Conservation (phyloP, 2,329 filamentous ascomycete species). For the Aureobasidium uvarum region DNA sequence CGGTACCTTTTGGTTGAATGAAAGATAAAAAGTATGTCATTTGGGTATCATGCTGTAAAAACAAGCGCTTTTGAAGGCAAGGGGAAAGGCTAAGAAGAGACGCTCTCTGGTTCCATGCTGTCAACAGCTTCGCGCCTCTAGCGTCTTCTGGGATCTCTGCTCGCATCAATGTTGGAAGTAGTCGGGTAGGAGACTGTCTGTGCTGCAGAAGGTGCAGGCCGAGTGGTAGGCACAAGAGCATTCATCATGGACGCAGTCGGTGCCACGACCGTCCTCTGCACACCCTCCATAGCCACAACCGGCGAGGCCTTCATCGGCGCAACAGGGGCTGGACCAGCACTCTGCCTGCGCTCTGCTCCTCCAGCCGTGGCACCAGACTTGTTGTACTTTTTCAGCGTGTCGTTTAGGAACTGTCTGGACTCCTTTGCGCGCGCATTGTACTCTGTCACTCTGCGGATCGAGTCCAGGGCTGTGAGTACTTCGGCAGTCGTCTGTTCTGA, state of each 20-base stretch:
- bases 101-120: background rate
- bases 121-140: background rate
- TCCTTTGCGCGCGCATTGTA: conserved; percentile 13
- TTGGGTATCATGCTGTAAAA: conserved; percentile 23
- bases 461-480: conserved; percentile 10
- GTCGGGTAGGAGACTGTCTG: background rate
- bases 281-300: background rate
- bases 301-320: background rate
- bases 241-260: conserved; percentile 8
- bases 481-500: conserved; percentile 7
- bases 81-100: background rate
- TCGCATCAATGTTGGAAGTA: conserved; percentile 19
- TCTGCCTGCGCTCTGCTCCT: background rate
- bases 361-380: background rate
- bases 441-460: background rate
- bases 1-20: conserved; percentile 12
- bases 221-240: background rate
- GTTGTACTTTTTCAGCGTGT: conserved; percentile 16
- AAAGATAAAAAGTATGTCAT: background rate
- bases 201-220: background rate
- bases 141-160: conserved; percentile 28
- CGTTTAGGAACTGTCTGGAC: conserved; percentile 8
- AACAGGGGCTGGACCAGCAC: background rate
- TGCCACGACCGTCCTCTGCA: background rate
- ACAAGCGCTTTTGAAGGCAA: background rate